Conservation (phyloP, 148 eudicot genomes). For the Rheum nobile region DNA sequence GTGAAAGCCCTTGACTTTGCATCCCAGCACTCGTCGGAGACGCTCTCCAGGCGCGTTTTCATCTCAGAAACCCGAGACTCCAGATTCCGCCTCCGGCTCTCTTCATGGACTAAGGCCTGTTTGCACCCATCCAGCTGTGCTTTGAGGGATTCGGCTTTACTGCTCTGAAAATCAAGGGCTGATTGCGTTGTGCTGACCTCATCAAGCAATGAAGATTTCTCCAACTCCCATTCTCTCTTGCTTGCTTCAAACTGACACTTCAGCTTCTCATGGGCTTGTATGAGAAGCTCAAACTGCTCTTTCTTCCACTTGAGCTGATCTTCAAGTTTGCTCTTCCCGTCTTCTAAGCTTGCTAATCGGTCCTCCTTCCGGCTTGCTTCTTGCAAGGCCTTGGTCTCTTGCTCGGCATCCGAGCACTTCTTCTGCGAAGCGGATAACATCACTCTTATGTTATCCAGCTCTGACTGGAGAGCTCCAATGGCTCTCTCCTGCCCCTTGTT, state of each 20-base stretch:
- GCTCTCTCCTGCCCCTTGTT: conserved; percentile 25
- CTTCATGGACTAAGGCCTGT: conserved; percentile 64
- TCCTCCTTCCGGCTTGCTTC: conserved; percentile 32
- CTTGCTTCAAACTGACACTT: conserved; percentile 20
- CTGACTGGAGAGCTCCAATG: conserved; percentile 21
- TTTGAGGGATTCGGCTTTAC: conserved; percentile 33
- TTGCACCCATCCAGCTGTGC: conserved; percentile 41
- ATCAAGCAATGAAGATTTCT: conserved; percentile 46
- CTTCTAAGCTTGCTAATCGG: conserved; percentile 33
- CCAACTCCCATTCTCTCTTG: conserved; percentile 61
- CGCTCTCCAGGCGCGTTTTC: conserved; percentile 26
- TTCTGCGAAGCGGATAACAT: conserved; percentile 33
- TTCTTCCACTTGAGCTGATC: conserved; percentile 79
- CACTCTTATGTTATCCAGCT: conserved; percentile 32
- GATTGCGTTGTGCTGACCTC: conserved; percentile 44
- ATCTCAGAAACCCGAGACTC: conserved; percentile 54
- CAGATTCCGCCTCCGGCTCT: conserved; percentile 39
- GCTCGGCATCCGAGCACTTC: conserved; percentile 30
- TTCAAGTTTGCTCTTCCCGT: conserved; percentile 44
- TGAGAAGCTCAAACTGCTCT: conserved; percentile 60
- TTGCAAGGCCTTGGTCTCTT: conserved; percentile 18
- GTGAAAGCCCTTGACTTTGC: conserved; percentile 29
- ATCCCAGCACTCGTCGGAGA: conserved; percentile 25
- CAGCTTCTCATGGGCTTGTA: conserved; percentile 77
- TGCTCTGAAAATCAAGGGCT: conserved; percentile 33